Base-by-base conservation (phyloP, 2,329 filamentous ascomycete genomes). In the Sporothrix brasiliensis region DNA sequence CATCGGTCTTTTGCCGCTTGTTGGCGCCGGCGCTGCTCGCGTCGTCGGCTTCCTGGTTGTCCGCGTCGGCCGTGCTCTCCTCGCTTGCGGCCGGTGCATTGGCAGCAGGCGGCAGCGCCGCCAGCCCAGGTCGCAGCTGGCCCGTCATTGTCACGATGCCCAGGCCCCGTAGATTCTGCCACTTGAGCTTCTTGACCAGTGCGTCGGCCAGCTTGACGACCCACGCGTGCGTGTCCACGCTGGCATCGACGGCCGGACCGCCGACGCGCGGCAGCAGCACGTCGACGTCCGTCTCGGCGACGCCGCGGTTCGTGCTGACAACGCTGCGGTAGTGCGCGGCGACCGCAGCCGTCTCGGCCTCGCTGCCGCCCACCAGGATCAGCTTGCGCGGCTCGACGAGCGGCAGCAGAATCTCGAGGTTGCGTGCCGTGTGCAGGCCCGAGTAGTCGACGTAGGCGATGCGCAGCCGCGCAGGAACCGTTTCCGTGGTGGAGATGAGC, bases 141-240 rank as follows among this genome's bases (percentile, higher is more conserved):
- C 93, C 95, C 2, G 93, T 96, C 69, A 99, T 85, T n/a, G 94
- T 96, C 19, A 97, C 94, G 70, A 99, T 92, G 52, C 93, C 92
- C 9, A 98, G 83, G 2, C 92, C 93, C 70, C 93, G 90, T 30
- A 98, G 93, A 71, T 92, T 94, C 81, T 98, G 95, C 95, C 95
- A 98, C 77, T 92, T 92, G 72, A 99, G 85, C 75, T 91, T 91
- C 80, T 92, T 92, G 71, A 97, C 91, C 24, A 99, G 87, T 58
- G 87, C 83, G 75, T 94, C 92, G 65, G 92, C 93, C 21, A 99
- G 86, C 79, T 94, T 97, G 72, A 99, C 92, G 30, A 92, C 90
- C 95, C 96, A 99, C 4, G 95, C 94, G 78, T 98, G 97, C 5
- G 94, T 98, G 78, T 99, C 95, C 54, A 98, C 94, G 77, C 94